Evolutionary conservation across 148 eudicot species (phyloP).

Genomic region (Rhododendron simsii): DNA sequence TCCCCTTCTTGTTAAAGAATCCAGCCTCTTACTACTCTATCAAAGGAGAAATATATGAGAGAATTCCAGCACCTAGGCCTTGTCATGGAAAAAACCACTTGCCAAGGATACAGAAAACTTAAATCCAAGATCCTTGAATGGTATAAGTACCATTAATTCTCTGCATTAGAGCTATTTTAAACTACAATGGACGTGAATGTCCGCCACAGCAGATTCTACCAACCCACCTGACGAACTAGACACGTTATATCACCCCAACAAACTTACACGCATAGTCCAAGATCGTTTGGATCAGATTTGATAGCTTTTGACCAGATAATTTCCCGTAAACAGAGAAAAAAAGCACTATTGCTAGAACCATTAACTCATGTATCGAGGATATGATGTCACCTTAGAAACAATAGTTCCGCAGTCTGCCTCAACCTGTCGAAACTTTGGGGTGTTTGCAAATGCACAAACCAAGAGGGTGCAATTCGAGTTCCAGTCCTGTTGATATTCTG

Average conservation of each 20-base stretch:
- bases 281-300: neutral
- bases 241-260: neutral
- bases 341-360: neutral
- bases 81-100: neutral
- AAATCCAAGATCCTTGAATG: neutral
- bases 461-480: slow-evolving; percentile 78
- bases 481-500: slow-evolving; percentile 87
- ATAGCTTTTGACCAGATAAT: neutral
- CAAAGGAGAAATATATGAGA: neutral
- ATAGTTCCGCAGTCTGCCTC: slow-evolving; percentile 79
- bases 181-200: neutral
- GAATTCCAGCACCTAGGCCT: neutral
- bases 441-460: slow-evolving; percentile 83
- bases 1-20: neutral
- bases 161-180: neutral
- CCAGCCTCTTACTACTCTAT: neutral
- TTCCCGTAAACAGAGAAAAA: neutral
- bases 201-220: neutral
- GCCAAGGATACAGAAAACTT: neutral
- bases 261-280: neutral
- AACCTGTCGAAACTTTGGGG: slow-evolving; percentile 95
- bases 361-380: neutral
- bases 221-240: neutral
- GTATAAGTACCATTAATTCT: neutral
- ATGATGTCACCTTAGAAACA: slow-evolving; percentile 62